phyloP scores from a whole-genome alignment of 352 stramenopile genomes.

The Pythium dissotocum region DNA sequence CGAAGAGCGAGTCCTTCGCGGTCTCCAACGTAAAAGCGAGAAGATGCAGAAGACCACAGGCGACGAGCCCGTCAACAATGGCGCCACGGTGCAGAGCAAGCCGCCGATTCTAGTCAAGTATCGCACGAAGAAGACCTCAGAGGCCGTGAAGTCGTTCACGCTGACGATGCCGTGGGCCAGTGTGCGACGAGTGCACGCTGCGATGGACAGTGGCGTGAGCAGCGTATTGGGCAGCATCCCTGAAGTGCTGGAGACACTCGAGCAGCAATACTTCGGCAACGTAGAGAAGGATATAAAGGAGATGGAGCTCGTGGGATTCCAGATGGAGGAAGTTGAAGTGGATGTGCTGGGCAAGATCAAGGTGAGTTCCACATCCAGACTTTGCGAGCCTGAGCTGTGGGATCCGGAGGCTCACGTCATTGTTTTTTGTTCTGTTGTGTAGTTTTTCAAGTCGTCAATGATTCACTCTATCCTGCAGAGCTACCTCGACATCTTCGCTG shows the following conservation, averaged over 20 bases:
- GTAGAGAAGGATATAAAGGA: constrained; percentile 14
- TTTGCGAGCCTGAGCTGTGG: background rate
- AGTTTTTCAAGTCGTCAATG: constrained; percentile 28
- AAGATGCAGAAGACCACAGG: constrained; percentile 13
- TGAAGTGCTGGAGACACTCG: constrained; percentile 23
- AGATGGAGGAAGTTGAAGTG: constrained; percentile 28
- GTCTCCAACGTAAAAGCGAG: constrained; percentile 8
- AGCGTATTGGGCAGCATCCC: constrained; percentile 17
- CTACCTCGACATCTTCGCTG: constrained; percentile 26
- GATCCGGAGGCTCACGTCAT: background rate
- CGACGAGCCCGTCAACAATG: background rate
- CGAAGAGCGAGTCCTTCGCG: constrained; percentile 10
- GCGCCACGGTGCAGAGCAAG: background rate
- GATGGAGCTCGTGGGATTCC: constrained; percentile 25
- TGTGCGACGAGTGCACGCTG: constrained; percentile 17
- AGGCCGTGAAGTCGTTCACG: constrained; percentile 24
- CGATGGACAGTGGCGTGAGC: constrained; percentile 18
- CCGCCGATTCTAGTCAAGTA: constrained; percentile 26
- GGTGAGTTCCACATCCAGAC: constrained; percentile 4
- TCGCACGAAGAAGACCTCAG: background rate
- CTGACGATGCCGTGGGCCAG: constrained; percentile 26
- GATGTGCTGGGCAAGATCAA: constrained; percentile 24
- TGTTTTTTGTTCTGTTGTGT: background rate
- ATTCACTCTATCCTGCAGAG: constrained; percentile 21
- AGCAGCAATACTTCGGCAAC: constrained; percentile 27